phyloP scores from a whole-genome alignment of 306 rosid species.

The Medicago arabica region DNA sequence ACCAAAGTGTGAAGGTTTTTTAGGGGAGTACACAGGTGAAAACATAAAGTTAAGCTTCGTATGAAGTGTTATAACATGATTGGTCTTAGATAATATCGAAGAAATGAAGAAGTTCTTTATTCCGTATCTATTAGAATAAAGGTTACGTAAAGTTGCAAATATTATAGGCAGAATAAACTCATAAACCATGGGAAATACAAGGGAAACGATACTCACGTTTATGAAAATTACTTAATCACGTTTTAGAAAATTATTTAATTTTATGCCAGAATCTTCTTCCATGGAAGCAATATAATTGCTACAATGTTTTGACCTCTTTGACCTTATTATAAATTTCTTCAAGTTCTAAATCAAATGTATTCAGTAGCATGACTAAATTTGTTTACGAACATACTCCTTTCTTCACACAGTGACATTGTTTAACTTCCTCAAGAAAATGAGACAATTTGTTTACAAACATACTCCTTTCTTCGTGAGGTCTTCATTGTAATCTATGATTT shows the following conservation, averaged over 20 bases:
- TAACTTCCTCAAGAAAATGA: constrained; percentile 8
- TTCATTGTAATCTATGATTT: constrained; percentile 5
- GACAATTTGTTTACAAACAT: neutral
- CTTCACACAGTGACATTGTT: constrained; percentile 9
- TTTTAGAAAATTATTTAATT: neutral
- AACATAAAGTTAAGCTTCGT: too few relatives aligned
- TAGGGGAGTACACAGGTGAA: too few relatives aligned
- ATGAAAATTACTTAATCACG: too few relatives aligned
- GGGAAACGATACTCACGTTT: too few relatives aligned
- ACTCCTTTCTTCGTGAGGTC: constrained; percentile 18
- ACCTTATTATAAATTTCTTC: constrained; percentile 1
- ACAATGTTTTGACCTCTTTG: neutral
- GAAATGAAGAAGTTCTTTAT: too few relatives aligned
- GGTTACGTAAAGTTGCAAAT: too few relatives aligned
- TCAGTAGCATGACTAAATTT: neutral
- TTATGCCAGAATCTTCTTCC: neutral
- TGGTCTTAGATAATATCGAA: too few relatives aligned
- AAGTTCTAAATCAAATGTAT: constrained; percentile 5
- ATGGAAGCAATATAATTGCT: neutral
- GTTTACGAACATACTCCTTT: neutral
- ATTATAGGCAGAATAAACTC: too few relatives aligned
- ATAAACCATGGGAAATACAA: too few relatives aligned
- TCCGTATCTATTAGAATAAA: too few relatives aligned
- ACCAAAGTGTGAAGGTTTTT: too few relatives aligned
- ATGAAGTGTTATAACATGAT: too few relatives aligned